Base-by-base conservation (phyloP, 768 basidiomycete species). In the Pleurotus salmoneostramineus region DNA sequence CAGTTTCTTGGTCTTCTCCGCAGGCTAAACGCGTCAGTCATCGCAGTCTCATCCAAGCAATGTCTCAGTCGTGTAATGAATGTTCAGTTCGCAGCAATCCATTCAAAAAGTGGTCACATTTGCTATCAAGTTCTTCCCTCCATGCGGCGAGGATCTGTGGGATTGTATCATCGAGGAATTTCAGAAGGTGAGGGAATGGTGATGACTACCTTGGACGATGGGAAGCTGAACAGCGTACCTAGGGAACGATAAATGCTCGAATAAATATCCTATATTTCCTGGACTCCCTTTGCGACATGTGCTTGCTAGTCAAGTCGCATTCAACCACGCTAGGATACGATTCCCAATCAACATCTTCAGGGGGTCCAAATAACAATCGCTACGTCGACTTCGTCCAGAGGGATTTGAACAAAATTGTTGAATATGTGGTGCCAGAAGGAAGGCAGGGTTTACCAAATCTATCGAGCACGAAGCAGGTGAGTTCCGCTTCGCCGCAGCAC, bases 231-330 rank as follows among this genome's bases (percentile, higher is more conserved):
- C 21, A 27, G 21, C 21, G 21, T 27, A 3, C 21, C 0, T 59
- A 91, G 91, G 93, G 90, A 50, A 86, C 89, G 0, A 84, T 96
- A 15, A 95, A 97, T 69, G 84, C 89, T 33, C 79, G 93, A n/a
- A 95, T 98, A 64, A 97, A 97, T 70, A 88, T 96, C 59, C 76
- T 97, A 0, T 93, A 96, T 69, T 87, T 95, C 67, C 82, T 98
- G 44, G 94, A 96, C 70, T 86, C 89, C 0, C 79, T 97, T 10
- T 94, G 90, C 69, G 91, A 93, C 66, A 81, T 85, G 0, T 91
- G 84, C 34, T 76, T 91, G 3, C 76, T 88, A 35, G 83, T 85
- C 49, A 88, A 84, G 63, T 82, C 87, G 0, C 81, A 82, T 50
- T 74, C 81, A 3, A 76, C 69, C 31, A 70, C 75, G 2, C 65